Percentiles rank a stretch among this genome's conserved stretches.
Evolutionary conservation across 192 early-diverging fungal genomes (phyloP).

Genomic region (Paraglomus brasilianum): DNA sequence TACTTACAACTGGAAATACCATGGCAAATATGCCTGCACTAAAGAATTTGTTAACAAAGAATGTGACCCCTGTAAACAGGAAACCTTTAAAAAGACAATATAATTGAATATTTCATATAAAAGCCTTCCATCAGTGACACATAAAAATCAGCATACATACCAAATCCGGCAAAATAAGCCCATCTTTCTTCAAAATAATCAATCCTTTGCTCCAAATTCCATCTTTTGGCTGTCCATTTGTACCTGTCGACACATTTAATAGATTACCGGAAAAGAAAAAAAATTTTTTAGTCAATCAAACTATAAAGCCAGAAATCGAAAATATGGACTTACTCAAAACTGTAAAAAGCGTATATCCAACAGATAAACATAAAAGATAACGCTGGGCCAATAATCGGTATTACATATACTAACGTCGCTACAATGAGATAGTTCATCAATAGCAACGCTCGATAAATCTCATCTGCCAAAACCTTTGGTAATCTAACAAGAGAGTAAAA

Average conservation of each 20-base stretch:
- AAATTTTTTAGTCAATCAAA: conserved; percentile 35
- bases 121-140: neutral
- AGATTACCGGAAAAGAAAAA: no score
- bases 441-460: conserved; percentile 47
- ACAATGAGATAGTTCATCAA: conserved; percentile 47
- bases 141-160: conserved; percentile 33
- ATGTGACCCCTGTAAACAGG: conserved; percentile 43
- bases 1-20: conserved; percentile 50
- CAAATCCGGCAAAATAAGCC: conserved; percentile 65
- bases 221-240: conserved; percentile 49
- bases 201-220: conserved; percentile 50
- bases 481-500: conserved; percentile 12
- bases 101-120: neutral
- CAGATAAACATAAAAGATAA: conserved; percentile 44
- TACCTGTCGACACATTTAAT: conserved; percentile 49
- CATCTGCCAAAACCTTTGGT: conserved; percentile 38
- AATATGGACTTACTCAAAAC: conserved; percentile 50
- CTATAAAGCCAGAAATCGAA: conserved; percentile 37
- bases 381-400: conserved; percentile 45
- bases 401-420: conserved; percentile 34
- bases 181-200: conserved; percentile 58
- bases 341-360: conserved; percentile 49
- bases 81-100: conserved; percentile 36
- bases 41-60: conserved; percentile 49
- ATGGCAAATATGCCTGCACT: conserved; percentile 49